Evolutionary conservation across 805 yeast species (phyloP).

Genomic region (Wickerhamomyces bovis): DNA sequence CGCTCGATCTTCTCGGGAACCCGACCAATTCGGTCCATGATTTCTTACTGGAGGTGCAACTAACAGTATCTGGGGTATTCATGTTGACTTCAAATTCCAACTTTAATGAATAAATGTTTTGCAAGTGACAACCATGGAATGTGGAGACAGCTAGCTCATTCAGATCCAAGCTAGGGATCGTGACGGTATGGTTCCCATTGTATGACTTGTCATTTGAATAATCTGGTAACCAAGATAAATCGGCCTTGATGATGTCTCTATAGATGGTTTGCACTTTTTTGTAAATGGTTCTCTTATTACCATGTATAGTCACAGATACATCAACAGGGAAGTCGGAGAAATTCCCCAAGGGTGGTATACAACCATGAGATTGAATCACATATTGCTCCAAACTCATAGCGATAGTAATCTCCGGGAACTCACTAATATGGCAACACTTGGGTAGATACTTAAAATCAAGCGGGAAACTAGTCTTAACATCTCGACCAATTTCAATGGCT

Average conservation of each 20-base stretch:
- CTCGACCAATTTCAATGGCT: constrained; percentile 1
- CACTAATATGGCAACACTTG: background rate
- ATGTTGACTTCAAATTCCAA: constrained; percentile 2
- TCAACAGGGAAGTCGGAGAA: background rate
- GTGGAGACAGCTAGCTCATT: constrained; percentile 11
- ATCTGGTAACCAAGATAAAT: constrained; percentile 14
- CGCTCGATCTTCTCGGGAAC: background rate
- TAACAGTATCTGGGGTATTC: background rate
- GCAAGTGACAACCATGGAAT: constrained; percentile 19
- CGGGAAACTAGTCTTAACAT: constrained; percentile 3
- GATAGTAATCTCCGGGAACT: constrained; percentile 1
- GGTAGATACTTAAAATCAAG: constrained; percentile 11
- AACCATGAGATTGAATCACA: constrained; percentile 10
- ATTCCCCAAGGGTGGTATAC: constrained; percentile 5
- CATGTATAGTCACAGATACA: background rate
- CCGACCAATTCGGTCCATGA: background rate
- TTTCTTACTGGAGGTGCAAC: background rate
- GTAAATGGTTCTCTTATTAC: background rate
- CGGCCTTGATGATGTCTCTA: background rate
- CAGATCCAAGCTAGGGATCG: constrained; percentile 7
- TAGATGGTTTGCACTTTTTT: background rate
- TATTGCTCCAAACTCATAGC: constrained; percentile 7
- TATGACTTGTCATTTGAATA: constrained; percentile 6
- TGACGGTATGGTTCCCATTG: constrained; percentile 1
- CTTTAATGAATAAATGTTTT: constrained; percentile 14